Conservation (phyloP, 805 yeast genomes). For the Saccharomycopsis fodiens region DNA sequence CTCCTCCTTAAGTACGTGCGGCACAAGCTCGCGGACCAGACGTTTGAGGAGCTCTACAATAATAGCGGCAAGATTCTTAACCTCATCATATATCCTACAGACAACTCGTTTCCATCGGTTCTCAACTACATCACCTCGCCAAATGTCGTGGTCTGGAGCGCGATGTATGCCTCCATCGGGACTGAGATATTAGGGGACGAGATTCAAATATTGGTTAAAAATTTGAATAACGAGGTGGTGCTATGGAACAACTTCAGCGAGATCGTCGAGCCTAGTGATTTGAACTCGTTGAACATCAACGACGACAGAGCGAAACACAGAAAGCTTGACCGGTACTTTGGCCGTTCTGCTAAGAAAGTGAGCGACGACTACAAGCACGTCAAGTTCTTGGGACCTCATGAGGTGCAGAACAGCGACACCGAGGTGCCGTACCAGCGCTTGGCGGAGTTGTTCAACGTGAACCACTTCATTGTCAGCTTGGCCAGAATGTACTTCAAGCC, state of each 20-base stretch:
- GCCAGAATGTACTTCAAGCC: conserved; percentile 96
- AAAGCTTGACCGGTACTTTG: not conserved
- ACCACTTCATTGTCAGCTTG: conserved; percentile 82
- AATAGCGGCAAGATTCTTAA: conserved; percentile 74
- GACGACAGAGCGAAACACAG: not conserved
- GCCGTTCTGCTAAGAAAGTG: conserved; percentile 19
- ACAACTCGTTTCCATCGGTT: conserved; percentile 59
- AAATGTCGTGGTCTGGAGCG: conserved; percentile 83
- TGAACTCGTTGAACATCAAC: conserved; percentile 21
- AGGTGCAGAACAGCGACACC: conserved; percentile 36
- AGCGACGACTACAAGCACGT: conserved; percentile 21
- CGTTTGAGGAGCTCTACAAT: conserved; percentile 89
- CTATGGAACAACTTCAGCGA: conserved; percentile 49
- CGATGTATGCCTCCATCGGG: conserved; percentile 79
- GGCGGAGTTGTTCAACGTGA: conserved; percentile 90
- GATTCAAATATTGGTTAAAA: conserved; percentile 52
- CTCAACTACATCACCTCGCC: conserved; percentile 91
- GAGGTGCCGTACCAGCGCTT: conserved; percentile 78
- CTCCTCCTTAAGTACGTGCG: conserved; percentile 73
- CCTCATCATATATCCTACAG: conserved; percentile 77
- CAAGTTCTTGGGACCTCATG: conserved; percentile 37
- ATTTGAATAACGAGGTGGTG: conserved; percentile 54
- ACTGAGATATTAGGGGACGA: conserved; percentile 52
- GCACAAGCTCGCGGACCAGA: conserved; percentile 67
- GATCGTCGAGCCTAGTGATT: conserved; percentile 26